phyloP scores from a whole-genome alignment of 352 stramenopile species.

The Phytophthora brassicae region DNA sequence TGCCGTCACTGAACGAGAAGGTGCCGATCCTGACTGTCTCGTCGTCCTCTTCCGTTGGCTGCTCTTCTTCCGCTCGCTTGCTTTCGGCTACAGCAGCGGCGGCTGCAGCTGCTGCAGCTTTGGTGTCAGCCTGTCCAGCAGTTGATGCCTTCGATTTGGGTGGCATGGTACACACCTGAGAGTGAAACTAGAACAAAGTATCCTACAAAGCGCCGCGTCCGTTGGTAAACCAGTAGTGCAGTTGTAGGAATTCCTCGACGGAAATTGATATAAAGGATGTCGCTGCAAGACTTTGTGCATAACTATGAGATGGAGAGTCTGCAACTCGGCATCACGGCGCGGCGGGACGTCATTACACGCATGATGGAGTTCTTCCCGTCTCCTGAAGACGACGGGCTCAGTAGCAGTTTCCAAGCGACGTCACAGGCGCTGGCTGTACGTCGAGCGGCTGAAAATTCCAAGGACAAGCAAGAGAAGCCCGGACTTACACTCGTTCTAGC shows the following conservation, averaged over 20 bases:
- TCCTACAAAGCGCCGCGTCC: slow-evolving; percentile 26
- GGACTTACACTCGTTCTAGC: slow-evolving; percentile 37
- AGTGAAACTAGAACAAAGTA: slow-evolving; percentile 15
- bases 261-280: slow-evolving; percentile 28
- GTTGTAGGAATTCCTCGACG: too few species aligned
- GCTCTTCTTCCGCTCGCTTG: slow-evolving; percentile 33
- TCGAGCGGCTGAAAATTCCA: slow-evolving; percentile 17
- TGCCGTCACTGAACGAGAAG: slow-evolving; percentile 73
- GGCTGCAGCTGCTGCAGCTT: slow-evolving; percentile 16
- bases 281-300: slow-evolving; percentile 70
- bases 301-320: slow-evolving; percentile 80
- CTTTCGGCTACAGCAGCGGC: slow-evolving; percentile 5
- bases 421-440: slow-evolving; percentile 51
- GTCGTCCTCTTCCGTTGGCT: slow-evolving; percentile 39
- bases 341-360: slow-evolving; percentile 53
- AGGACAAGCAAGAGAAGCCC: slow-evolving; percentile 7
- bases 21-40: slow-evolving; percentile 37
- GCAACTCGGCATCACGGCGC: slow-evolving; percentile 60
- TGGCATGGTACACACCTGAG: slow-evolving; percentile 5
- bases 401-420: slow-evolving; percentile 44
- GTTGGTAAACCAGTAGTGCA: slow-evolving; percentile 5
- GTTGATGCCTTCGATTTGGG: slow-evolving; percentile 26
- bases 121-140: slow-evolving; percentile 29
- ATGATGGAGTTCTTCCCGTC: slow-evolving; percentile 50
- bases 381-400: slow-evolving; percentile 29